Evolutionary conservation across 2,329 filamentous ascomycete genomes (phyloP).

Genomic region (Cladosporium sp.): DNA sequence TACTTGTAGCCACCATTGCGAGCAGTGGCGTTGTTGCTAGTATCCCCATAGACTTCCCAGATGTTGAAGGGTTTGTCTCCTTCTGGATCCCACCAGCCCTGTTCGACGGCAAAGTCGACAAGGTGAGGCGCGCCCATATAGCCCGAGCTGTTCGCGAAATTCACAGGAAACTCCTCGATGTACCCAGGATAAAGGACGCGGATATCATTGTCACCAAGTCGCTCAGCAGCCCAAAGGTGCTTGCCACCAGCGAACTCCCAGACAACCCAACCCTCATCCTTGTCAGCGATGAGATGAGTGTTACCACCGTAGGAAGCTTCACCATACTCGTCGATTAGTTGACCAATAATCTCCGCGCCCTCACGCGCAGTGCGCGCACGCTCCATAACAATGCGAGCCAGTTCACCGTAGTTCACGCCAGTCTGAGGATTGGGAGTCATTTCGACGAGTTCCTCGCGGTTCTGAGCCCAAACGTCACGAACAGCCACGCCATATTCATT

Average conservation of each 20-base stretch:
- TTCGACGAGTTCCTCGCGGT: conserved; percentile 35
- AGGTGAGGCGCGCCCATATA: conserved; percentile 33
- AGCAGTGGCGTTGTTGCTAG: conserved; percentile 27
- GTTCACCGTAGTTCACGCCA: conserved; percentile 40
- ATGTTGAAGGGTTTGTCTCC: conserved; percentile 33
- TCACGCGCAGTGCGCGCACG: conserved; percentile 38
- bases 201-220: conserved; percentile 29
- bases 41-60: conserved; percentile 32
- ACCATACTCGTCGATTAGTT: conserved; percentile 36
- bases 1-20: conserved; percentile 34
- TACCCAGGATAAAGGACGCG: conserved; percentile 34
- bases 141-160: conserved; percentile 28
- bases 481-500: conserved; percentile 41
- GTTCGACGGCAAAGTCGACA: conserved; percentile 32
- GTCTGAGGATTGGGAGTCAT: conserved; percentile 40
- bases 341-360: conserved; percentile 40
- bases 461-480: conserved; percentile 40
- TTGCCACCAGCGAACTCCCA: conserved; percentile 33
- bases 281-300: conserved; percentile 40
- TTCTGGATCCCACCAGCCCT: conserved; percentile 33
- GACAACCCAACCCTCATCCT: conserved; percentile 33
- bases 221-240: conserved; percentile 33
- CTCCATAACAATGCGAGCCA: conserved; percentile 38
- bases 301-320: conserved; percentile 42
- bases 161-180: conserved; percentile 33